A percentile compares a stretch with the other conserved stretches of the same genome.
Conservation (phyloP, 108 stramenopile species). For the Cyclotella choctawhatcheeana region DNA sequence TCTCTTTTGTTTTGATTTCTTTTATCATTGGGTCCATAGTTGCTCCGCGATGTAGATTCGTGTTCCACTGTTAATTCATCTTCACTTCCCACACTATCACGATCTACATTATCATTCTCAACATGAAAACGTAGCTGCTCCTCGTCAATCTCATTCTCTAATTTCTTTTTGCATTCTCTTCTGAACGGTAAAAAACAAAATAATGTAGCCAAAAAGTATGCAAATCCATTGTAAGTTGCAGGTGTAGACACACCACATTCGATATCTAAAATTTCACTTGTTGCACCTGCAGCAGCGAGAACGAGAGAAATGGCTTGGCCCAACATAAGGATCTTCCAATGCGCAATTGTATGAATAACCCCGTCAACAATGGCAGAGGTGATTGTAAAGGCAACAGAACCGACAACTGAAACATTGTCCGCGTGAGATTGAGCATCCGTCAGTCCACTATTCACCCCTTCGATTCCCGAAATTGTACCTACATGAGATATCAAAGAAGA, state of each 20-base stretch:
- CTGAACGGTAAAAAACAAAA: conserved; percentile 28
- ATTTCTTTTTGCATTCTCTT: conserved; percentile 17
- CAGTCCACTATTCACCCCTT: neutral
- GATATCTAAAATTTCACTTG: conserved; percentile 35
- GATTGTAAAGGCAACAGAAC: conserved; percentile 28
- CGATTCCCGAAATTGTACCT: neutral
- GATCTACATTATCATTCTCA: conserved; percentile 15
- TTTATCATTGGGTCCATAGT: conserved; percentile 6
- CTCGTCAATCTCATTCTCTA: conserved; percentile 18
- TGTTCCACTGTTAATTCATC: conserved; percentile 42
- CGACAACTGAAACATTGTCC: conserved; percentile 11
- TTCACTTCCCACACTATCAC: conserved; percentile 17
- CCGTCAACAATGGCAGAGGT: conserved; percentile 45
- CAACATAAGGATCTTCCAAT: conserved; percentile 47
- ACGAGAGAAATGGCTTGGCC: conserved; percentile 38
- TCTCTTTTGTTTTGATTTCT: conserved; percentile 6
- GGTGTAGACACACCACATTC: conserved; percentile 66
- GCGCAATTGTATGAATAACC: conserved; percentile 29
- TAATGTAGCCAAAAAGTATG: conserved; percentile 52
- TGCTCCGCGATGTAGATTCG: conserved; percentile 11
- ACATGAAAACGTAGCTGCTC: conserved; percentile 20
- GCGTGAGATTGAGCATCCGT: neutral
- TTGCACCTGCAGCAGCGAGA: conserved; percentile 30
- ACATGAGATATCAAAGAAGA: conserved; percentile 4
- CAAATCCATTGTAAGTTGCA: conserved; percentile 58